Base-by-base conservation (phyloP, 768 basidiomycete species). In the Fomitopsis serialis region DNA sequence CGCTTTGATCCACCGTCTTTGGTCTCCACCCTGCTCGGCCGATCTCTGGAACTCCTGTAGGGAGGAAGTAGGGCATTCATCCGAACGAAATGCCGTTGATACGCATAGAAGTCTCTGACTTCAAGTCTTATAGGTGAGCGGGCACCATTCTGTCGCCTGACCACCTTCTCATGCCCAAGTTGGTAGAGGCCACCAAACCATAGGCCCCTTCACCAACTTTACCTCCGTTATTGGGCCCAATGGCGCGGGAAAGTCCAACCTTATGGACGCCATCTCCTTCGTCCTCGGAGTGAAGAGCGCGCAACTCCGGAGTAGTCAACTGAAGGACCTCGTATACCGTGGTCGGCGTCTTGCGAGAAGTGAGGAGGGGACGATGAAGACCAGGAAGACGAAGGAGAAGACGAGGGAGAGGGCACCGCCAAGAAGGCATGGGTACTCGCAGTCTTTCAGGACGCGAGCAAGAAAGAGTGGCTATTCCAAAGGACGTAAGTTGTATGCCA, bases 191-290 rank as follows among this genome's bases (percentile, higher is more conserved):
- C 86, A 89, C 66, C 89, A 93, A 68, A 80, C 81, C 25, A 92
- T 95, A 45, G 94, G 93, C 0, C 93, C 93, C 1, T 94, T 95
- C 74, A 84, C 81, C 72, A 84, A 86, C 63, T 99, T 99, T 71
- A 95, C 96, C 0, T 96, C 92, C 11, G 79, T 98, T 51, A 98
- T 99, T 61, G 97, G 97, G 21, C 96, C 97, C 34, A 98, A 99
- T 86, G 96, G 97, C 53, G 93, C 96, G 0, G 97, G 97, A 55
- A 98, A 99, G 67, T 96, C 93, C 10, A 99, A 99, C 68, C 82
- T 98, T 52, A 98, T 98, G 97, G 97, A 99, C 67, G 97, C 97
- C 48, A 98, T 99, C 59, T 98, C 97, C 3, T 98, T 99, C 67
- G 97, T 98, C 9, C 84, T 99, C 6, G 97, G 97, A 27, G 89